Percentiles rank a stretch among this genome's conserved stretches.
phyloP scores from a whole-genome alignment of 2,329 filamentous ascomycete species.

The Xylariomycetidae sp. region DNA sequence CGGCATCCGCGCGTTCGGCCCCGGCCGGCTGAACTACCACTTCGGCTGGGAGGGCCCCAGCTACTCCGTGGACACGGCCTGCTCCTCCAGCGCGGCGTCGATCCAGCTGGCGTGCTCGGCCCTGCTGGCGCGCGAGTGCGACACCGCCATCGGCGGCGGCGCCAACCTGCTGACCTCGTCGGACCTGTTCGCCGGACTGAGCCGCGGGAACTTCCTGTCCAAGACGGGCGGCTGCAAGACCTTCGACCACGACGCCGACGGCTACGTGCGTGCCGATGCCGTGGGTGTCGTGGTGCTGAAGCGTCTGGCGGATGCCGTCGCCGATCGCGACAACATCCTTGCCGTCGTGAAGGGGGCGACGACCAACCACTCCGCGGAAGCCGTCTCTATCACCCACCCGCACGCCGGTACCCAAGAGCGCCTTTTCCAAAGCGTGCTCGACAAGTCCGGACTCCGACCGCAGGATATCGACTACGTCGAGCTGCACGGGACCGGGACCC shows the following conservation, averaged over 20 bases:
- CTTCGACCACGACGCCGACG: constrained; percentile 13
- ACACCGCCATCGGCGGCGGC: constrained; percentile 44
- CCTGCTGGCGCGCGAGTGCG: constrained; percentile 55
- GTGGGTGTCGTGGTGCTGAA: constrained; percentile 15
- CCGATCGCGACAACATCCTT: constrained; percentile 31
- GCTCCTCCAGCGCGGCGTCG: constrained; percentile 17
- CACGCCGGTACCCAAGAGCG: constrained; percentile 57
- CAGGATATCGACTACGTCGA: constrained; percentile 55
- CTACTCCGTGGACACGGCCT: constrained; percentile 25
- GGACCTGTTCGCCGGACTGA: constrained; percentile 56
- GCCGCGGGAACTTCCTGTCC: constrained; percentile 50
- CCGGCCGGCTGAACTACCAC: constrained; percentile 30
- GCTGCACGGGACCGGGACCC: constrained; percentile 65
- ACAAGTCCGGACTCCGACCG: constrained; percentile 48
- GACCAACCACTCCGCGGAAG: constrained; percentile 67
- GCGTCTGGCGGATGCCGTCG: constrained; percentile 13
- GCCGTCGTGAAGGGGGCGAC: constrained; percentile 54
- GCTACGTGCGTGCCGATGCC: constrained; percentile 14
- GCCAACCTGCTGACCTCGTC: constrained; percentile 38
- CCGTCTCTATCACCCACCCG: constrained; percentile 66
- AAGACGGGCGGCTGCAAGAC: constrained; percentile 13
- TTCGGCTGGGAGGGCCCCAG: constrained; percentile 25
- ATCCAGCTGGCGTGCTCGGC: constrained; percentile 42
- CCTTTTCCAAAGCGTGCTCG: constrained; percentile 52
- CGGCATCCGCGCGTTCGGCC: constrained; percentile 26